Conservation (phyloP, 306 rosid species). For the Dryas octopetala region DNA sequence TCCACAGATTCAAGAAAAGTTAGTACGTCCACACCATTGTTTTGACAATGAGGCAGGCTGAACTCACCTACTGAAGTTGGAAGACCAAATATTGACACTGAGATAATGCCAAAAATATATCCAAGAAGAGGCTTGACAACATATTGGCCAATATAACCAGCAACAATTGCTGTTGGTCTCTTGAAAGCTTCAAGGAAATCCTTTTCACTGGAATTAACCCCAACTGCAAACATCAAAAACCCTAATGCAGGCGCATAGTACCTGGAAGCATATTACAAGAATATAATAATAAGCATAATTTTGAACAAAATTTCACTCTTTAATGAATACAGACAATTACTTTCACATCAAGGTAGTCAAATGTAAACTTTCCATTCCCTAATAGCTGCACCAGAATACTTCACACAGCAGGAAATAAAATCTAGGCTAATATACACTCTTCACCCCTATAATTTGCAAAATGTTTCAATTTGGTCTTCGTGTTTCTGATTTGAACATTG, state of each 20-base stretch:
- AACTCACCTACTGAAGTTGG: constrained; percentile 78
- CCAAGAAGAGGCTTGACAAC: constrained; percentile 86
- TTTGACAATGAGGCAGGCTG: constrained; percentile 24
- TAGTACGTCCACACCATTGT: constrained; percentile 26
- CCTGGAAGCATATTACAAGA: constrained; percentile 42
- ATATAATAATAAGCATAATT: constrained; percentile 4
- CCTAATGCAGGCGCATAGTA: constrained; percentile 97
- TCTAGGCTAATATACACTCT: background rate
- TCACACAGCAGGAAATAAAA: background rate
- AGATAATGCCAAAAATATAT: constrained; percentile 64
- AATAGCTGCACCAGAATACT: background rate
- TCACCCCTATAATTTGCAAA: background rate
- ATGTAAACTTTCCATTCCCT: background rate
- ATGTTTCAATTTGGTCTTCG: background rate
- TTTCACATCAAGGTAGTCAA: background rate
- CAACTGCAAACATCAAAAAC: constrained; percentile 96
- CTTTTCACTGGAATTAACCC: constrained; percentile 87
- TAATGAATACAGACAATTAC: background rate
- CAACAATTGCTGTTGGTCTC: constrained; percentile 66
- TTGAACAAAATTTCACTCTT: background rate
- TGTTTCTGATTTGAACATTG: background rate
- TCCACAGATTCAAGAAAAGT: constrained; percentile 36
- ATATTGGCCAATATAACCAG: constrained; percentile 88
- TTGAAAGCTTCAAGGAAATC: constrained; percentile 86
- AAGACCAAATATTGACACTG: constrained; percentile 63